A percentile compares a stretch with the other conserved stretches of the same genome.
These are phyloP conservation scores for Camellia lanceoleosa DNA, from an alignment of 148 eudicot species.

Conservation along the genomic window DNA sequence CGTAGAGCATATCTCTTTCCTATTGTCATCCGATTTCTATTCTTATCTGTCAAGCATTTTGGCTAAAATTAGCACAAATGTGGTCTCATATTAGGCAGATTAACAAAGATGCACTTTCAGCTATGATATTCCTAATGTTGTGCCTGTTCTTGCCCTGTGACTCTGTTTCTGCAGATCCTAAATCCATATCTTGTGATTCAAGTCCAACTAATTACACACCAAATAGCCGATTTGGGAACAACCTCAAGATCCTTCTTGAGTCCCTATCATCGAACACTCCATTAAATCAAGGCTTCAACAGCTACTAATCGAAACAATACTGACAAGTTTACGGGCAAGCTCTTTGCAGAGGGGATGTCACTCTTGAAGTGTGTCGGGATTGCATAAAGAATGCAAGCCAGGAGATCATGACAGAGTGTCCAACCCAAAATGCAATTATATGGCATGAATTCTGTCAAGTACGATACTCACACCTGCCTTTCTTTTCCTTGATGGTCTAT, in stretches of 20 bases:
- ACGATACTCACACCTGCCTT: constrained; percentile 20
- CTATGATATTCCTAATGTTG: neutral
- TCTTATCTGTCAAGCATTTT: neutral
- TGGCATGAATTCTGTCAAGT: constrained; percentile 31
- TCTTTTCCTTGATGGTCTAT: constrained; percentile 19
- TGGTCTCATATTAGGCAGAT: neutral
- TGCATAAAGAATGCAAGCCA: constrained; percentile 23
- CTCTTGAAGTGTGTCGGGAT: neutral
- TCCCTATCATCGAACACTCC: constrained; percentile 18
- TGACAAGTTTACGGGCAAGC: constrained; percentile 21
- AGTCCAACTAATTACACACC: constrained; percentile 6
- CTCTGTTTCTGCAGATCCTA: constrained; percentile 16
- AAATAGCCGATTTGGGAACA: constrained; percentile 22
- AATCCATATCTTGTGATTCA: neutral
- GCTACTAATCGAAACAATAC: constrained; percentile 6
- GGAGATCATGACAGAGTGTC: constrained; percentile 15
- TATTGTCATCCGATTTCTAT: neutral
- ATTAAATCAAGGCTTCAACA: constrained; percentile 16
- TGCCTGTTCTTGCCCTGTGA: neutral
- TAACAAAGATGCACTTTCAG: neutral
- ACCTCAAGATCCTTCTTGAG: constrained; percentile 22
- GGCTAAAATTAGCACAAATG: neutral
- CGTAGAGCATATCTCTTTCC: neutral
- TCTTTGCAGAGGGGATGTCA: constrained; percentile 29
- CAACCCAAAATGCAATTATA: constrained; percentile 18